Evolutionary conservation across 2,329 filamentous ascomycete species (phyloP).

Genomic region (Dactylellina leptospora): DNA sequence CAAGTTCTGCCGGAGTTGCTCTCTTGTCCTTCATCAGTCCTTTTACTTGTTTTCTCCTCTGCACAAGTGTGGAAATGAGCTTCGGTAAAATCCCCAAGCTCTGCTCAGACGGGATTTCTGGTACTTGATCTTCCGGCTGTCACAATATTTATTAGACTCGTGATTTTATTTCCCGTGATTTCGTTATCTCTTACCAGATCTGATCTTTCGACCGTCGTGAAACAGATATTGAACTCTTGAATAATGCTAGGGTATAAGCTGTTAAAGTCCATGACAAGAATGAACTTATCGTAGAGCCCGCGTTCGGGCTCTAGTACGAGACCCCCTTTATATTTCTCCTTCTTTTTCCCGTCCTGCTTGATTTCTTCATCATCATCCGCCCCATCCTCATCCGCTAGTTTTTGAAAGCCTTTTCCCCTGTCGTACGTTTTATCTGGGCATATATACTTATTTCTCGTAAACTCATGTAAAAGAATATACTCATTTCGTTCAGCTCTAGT

Average conservation of each 20-base stretch:
- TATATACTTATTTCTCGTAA: constrained; percentile 95
- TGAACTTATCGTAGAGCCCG: constrained; percentile 96
- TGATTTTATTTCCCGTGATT: too few relatives aligned
- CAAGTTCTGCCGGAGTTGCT: constrained; percentile 83
- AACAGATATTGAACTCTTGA: constrained; percentile 99
- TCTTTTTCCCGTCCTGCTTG: constrained; percentile 81
- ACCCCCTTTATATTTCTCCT: constrained; percentile 99
- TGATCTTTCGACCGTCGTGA: constrained; percentile 89
- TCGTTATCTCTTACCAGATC: constrained; percentile 71
- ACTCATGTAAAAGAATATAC: constrained; percentile 98
- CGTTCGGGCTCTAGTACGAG: constrained; percentile 98
- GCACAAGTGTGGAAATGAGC: constrained; percentile 91
- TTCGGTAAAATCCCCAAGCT: constrained; percentile 85
- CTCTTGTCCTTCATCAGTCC: constrained; percentile 93
- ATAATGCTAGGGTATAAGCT: constrained; percentile 98
- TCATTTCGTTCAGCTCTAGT: constrained; percentile 97
- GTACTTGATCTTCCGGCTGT: constrained; percentile 84
- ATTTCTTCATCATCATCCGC: constrained; percentile 56
- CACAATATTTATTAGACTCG: too few relatives aligned
- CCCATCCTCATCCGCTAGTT: constrained; percentile 68
- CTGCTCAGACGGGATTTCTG: constrained; percentile 81
- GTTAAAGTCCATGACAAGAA: constrained; percentile 99
- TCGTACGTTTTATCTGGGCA: constrained; percentile 93
- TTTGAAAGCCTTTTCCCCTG: constrained; percentile 67
- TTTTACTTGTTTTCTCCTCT: constrained; percentile 89